Evolutionary conservation across 2,329 filamentous ascomycete genomes (phyloP).

Genomic region (Samsoniella hepiali): DNA sequence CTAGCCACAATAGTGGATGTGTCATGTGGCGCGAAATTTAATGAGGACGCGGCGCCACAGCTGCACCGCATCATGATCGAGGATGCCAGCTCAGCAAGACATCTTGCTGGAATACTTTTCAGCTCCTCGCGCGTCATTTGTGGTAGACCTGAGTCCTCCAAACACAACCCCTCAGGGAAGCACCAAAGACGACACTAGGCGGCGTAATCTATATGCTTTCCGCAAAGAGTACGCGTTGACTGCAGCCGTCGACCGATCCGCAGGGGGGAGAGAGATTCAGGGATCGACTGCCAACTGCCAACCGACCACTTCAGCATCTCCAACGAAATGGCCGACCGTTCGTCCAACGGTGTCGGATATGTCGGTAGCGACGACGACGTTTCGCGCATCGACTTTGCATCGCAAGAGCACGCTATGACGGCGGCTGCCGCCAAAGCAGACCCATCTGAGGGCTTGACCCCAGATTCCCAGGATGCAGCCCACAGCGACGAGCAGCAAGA

Average conservation of each 20-base stretch:
- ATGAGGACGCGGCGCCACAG: conserved; percentile 11
- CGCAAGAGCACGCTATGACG: conserved; percentile 34
- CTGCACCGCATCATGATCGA: conserved; percentile 10
- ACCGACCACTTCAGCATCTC: background rate
- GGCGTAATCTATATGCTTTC: conserved; percentile 1
- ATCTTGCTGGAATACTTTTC: background rate
- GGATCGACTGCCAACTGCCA: background rate
- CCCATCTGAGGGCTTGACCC: conserved; percentile 22
- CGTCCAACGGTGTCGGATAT: conserved; percentile 56
- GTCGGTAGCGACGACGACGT: conserved; percentile 46
- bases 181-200: background rate
- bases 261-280: background rate
- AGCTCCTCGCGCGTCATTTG: background rate
- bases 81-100: background rate
- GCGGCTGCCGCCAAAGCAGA: conserved; percentile 18
- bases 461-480: conserved; percentile 36
- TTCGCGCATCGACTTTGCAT: conserved; percentile 37
- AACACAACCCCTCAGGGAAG: background rate
- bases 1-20: conserved; percentile 14
- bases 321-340: conserved; percentile 44
- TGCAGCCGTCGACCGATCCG: background rate
- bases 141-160: background rate
- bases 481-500: conserved; percentile 49
- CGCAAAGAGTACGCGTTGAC: conserved; percentile 6
- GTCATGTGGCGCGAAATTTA: conserved; percentile 14